Percentiles rank a stretch among this genome's conserved stretches.
These are phyloP conservation scores for Colletotrichum cereale DNA, from an alignment of 2,329 filamentous ascomycete genomes.

Conservation along the genomic window DNA sequence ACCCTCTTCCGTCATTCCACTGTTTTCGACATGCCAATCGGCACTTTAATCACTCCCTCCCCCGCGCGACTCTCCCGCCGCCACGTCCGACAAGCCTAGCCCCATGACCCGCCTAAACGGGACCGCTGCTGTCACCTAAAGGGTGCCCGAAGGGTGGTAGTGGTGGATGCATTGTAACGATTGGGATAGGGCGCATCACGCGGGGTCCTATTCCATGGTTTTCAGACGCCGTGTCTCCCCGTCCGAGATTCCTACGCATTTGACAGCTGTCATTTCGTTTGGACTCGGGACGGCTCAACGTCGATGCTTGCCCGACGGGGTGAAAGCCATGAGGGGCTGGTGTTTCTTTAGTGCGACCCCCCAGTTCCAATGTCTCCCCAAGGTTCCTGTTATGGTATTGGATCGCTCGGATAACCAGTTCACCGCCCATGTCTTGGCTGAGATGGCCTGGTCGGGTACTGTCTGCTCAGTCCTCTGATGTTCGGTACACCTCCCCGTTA, in stretches of 20 bases:
- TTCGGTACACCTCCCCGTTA: slow-evolving; percentile 10
- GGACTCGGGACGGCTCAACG: slow-evolving; percentile 21
- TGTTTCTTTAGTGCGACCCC: slow-evolving; percentile 15
- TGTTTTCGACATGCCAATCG: slow-evolving; percentile 16
- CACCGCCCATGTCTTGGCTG: slow-evolving; percentile 5
- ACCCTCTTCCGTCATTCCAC: slow-evolving; percentile 1
- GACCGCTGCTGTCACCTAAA: slow-evolving; percentile 3
- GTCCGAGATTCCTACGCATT: slow-evolving; percentile 1
- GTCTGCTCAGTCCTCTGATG: slow-evolving; percentile 25
- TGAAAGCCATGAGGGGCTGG: slow-evolving; percentile 10
- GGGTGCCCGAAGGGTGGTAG: neutral
- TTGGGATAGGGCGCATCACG: slow-evolving; percentile 28
- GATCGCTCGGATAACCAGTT: neutral
- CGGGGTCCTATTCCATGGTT: slow-evolving; percentile 4
- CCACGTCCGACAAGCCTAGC: slow-evolving; percentile 15
- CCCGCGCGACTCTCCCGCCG: slow-evolving; percentile 14
- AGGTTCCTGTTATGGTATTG: neutral
- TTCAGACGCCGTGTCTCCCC: neutral
- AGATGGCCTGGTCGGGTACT: neutral
- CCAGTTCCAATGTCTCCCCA: slow-evolving; percentile 7
- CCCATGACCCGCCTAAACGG: slow-evolving; percentile 26
- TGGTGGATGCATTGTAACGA: neutral
- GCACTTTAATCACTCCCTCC: neutral
- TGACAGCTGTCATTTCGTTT: slow-evolving; percentile 28
- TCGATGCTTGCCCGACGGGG: slow-evolving; percentile 6